These are phyloP conservation scores for Scedosporium boydii DNA, from an alignment of 2,329 filamentous ascomycete species.

Conservation along the genomic window DNA sequence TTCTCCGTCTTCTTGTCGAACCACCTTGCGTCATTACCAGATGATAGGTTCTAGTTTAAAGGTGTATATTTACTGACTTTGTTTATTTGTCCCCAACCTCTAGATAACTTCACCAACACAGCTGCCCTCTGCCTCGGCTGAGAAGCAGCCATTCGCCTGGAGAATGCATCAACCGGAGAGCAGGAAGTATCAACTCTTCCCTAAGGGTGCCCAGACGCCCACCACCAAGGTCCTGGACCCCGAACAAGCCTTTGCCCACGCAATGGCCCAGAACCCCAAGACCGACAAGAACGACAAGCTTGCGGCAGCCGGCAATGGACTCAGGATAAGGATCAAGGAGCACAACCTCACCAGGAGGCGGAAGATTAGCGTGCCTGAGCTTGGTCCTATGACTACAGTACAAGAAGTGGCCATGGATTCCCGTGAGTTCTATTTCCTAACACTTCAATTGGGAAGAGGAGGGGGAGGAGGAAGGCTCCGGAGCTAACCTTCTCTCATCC, in stretches of 20 bases:
- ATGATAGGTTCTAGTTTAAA: background rate
- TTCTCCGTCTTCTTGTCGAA: background rate
- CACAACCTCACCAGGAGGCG: conserved; percentile 47
- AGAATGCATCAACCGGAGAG: conserved; percentile 7
- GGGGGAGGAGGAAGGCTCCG: no score
- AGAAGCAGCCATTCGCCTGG: conserved; percentile 8
- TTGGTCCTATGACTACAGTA: conserved; percentile 60
- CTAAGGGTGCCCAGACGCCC: conserved; percentile 38
- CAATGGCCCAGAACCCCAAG: conserved; percentile 24
- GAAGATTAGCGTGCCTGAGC: conserved; percentile 55
- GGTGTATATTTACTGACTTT: background rate
- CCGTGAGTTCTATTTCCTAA: conserved; percentile 38
- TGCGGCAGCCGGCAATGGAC: conserved; percentile 24
- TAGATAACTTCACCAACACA: conserved; percentile 5
- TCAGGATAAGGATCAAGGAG: conserved; percentile 48
- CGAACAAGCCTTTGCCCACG: conserved; percentile 37
- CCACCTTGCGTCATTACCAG: conserved; percentile 1
- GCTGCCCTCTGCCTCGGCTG: background rate
- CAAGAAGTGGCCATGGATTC: conserved; percentile 61
- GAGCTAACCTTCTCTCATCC: conserved; percentile 14
- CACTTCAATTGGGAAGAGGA: background rate
- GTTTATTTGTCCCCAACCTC: background rate
- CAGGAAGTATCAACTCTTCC: conserved; percentile 53
- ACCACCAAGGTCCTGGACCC: conserved; percentile 36
- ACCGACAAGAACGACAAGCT: conserved; percentile 31